Conservation (phyloP, 1,139 yeast genomes). For the Suhomyces bokatorum region DNA sequence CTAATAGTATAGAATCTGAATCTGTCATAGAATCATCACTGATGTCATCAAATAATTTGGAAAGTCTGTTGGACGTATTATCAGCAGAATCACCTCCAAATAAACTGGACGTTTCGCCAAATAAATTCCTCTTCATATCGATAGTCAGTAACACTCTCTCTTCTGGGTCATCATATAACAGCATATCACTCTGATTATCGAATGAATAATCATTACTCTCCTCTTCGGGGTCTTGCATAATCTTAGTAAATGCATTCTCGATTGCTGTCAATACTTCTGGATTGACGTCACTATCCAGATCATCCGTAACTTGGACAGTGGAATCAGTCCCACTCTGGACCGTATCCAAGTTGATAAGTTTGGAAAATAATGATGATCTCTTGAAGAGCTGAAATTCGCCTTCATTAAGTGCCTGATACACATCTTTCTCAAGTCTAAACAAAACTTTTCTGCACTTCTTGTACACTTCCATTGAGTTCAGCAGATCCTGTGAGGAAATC, state of each 20-base stretch:
- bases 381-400: constrained; percentile 61
- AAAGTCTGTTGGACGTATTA: constrained; percentile 19
- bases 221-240: constrained; percentile 39
- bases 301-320: constrained; percentile 13
- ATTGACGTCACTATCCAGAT: constrained; percentile 26
- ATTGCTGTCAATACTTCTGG: constrained; percentile 60
- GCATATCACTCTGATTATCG: neutral
- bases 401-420: constrained; percentile 48
- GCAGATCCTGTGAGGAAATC: constrained; percentile 3
- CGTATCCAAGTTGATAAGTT: constrained; percentile 29
- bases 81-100: constrained; percentile 25
- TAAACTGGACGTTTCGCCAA: constrained; percentile 35
- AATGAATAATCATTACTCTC: neutral
- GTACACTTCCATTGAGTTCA: constrained; percentile 22
- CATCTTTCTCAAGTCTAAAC: constrained; percentile 54
- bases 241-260: constrained; percentile 68
- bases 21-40: constrained; percentile 39
- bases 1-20: constrained; percentile 26
- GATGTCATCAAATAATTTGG: constrained; percentile 38
- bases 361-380: constrained; percentile 36
- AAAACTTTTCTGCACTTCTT: constrained; percentile 57
- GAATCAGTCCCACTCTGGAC: neutral
- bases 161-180: neutral
- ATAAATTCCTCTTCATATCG: constrained; percentile 35
- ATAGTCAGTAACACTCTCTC: constrained; percentile 15